Evolutionary conservation across 2,329 filamentous ascomycete species (phyloP).

Genomic region (Nigrograna mackinnonii): DNA sequence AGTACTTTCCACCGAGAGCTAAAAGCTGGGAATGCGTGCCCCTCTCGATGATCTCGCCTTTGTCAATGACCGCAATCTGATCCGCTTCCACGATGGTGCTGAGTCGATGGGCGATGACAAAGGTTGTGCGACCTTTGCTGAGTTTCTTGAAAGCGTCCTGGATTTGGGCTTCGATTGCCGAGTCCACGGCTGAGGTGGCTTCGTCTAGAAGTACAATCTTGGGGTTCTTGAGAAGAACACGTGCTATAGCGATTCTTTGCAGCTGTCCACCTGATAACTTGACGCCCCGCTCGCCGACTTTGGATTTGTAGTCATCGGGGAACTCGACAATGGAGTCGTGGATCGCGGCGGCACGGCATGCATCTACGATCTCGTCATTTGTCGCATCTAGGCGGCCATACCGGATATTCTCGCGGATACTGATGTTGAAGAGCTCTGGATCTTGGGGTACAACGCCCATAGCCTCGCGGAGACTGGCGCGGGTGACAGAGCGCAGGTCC

Average conservation of each 20-base stretch:
- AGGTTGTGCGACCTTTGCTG: conserved; percentile 66
- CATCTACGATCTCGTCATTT: conserved; percentile 62
- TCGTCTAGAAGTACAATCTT: conserved; percentile 87
- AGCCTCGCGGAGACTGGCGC: conserved; percentile 60
- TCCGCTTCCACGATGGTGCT: conserved; percentile 86
- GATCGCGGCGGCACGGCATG: conserved; percentile 64
- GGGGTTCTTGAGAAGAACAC: conserved; percentile 77
- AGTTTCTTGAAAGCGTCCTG: conserved; percentile 63
- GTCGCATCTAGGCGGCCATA: conserved; percentile 66
- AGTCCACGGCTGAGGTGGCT: conserved; percentile 85
- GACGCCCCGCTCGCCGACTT: conserved; percentile 45
- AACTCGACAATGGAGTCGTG: conserved; percentile 67
- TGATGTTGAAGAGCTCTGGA: conserved; percentile 65
- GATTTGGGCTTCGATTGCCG: conserved; percentile 68
- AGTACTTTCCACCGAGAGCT: conserved; percentile 71
- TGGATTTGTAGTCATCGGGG: conserved; percentile 46
- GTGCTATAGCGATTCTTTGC: conserved; percentile 69
- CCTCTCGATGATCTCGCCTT: conserved; percentile 75
- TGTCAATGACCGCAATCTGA: conserved; percentile 78
- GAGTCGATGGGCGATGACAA: conserved; percentile 75
- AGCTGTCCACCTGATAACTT: conserved; percentile 67
- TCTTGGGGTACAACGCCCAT: conserved; percentile 70
- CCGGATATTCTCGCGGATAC: conserved; percentile 66
- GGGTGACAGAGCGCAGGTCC: conserved; percentile 62
- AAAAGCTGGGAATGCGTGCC: conserved; percentile 81